phyloP scores from a whole-genome alignment of 495 filamentous ascomycete species.

The Trichoderma gamsii region DNA sequence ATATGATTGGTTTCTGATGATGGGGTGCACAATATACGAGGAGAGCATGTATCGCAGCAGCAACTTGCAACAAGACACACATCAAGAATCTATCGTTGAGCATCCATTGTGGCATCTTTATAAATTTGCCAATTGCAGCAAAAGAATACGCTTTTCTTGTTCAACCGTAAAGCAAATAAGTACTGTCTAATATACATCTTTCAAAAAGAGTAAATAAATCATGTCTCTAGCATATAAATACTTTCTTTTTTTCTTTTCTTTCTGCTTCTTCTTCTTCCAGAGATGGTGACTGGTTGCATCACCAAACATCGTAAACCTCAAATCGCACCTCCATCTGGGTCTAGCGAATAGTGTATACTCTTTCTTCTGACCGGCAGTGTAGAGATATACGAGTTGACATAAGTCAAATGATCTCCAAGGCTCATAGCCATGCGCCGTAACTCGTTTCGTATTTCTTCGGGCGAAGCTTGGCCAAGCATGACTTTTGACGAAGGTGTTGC shows the following conservation, averaged over 20 bases:
- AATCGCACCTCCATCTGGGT: slow-evolving; percentile 6
- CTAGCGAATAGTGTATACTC: not conserved
- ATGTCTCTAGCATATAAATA: not conserved
- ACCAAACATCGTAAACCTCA: not conserved
- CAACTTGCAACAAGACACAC: too few species aligned
- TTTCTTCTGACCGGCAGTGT: slow-evolving; percentile 24
- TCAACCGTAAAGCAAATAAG: not conserved
- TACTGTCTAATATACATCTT: not conserved
- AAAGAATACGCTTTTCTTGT: too few species aligned
- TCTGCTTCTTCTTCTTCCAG: not conserved
- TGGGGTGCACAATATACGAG: not conserved
- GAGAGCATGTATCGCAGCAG: not conserved
- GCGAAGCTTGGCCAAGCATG: slow-evolving; percentile 45
- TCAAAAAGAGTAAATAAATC: not conserved
- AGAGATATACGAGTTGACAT: slow-evolving; percentile 26
- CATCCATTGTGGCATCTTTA: too few species aligned
- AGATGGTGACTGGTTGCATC: not conserved
- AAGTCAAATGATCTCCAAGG: slow-evolving; percentile 39
- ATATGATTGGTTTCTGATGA: slow-evolving; percentile 45
- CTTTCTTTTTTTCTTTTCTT: not conserved
- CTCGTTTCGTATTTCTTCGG: slow-evolving; percentile 48
- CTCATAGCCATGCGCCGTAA: slow-evolving; percentile 46
- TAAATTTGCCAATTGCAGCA: too few species aligned
- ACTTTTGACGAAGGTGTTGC: slow-evolving; percentile 43
- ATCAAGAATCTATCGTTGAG: too few species aligned